Base-by-base conservation (phyloP, 2,329 filamentous ascomycete genomes). In the Fusarium kyushuense region DNA sequence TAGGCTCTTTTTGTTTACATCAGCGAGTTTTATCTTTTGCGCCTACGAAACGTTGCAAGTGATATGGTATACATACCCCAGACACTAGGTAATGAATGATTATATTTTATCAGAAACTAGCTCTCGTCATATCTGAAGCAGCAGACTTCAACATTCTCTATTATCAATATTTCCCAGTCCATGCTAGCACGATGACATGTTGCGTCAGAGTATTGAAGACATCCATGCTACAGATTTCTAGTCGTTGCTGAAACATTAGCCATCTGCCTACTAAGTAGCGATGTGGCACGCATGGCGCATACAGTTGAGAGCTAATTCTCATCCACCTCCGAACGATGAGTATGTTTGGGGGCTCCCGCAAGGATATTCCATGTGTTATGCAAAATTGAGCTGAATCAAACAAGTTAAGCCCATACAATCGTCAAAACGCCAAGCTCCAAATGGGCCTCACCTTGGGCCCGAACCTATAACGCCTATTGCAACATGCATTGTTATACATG, bases 361-460 rank as follows among this genome's bases (percentile, higher is more conserved):
- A 33, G n/a, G 40, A 33, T 35, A 30, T 42, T 40, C 36, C 54
- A 63, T 49, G 46, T 33, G 43, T 52, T 54, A 40, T 48, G 42
- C 58, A 64, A 41, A 29, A 51, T 47, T 53, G 65, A 62, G 66
- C 72, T 73, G 72, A 56, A 65, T 72, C 53, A 73, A 69, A 67
- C 60, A 72, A 58, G 59, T 46, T 74, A 59, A 74, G 72, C 55
- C 67, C 72, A 56, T 61, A 55, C 65, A 70, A 70, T 65, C 60
- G 63, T 58, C 41, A 65, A 63, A 63, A 74, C 64, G 46, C 59
- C 69, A 65, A 68, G 67, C 70, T 66, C 72, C 72, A 70, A 58
- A 65, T 73, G 45, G 71, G 63, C 67, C 72, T 74, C 72, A 74
- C 72, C 72, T 74, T 73, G 62, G 59, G 64, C 72, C 63, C 54